Conservation (phyloP, 768 basidiomycete genomes). For the Naganishia kalamii region DNA sequence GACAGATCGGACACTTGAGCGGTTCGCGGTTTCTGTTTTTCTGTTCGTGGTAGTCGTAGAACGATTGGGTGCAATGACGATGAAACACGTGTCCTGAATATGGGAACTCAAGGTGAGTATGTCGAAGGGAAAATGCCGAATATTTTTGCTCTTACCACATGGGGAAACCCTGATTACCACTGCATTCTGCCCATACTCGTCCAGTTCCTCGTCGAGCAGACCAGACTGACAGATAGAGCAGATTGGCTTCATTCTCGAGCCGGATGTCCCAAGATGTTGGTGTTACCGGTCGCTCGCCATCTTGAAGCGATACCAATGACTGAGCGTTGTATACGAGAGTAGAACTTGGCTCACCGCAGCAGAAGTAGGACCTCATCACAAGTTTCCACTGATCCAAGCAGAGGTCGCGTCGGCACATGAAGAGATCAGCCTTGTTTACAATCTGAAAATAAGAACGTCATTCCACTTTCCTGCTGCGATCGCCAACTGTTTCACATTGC, state of each 20-base stretch:
- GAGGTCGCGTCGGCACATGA: no score
- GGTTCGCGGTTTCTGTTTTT: not conserved
- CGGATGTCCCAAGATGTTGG: not conserved
- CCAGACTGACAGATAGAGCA: slow-evolving; percentile 2
- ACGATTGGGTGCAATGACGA: not conserved
- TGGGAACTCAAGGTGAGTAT: not conserved
- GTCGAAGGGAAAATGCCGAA: not conserved
- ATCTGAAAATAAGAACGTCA: no score
- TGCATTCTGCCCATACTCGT: not conserved
- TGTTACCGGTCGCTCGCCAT: not conserved
- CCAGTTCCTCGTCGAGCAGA: not conserved
- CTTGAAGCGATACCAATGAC: no score
- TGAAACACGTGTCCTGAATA: slow-evolving; percentile 1
- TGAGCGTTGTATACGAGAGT: no score
- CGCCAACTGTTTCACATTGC: no score
- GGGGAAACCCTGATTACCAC: slow-evolving; percentile 1
- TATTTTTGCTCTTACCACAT: not conserved
- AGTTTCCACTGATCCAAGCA: no score
- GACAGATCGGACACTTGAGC: slow-evolving; percentile 4
- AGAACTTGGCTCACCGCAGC: no score
- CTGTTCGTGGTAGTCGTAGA: slow-evolving; percentile 2
- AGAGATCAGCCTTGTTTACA: no score
- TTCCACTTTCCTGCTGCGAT: no score
- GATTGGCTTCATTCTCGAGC: not conserved
- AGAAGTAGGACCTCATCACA: no score